Percentiles rank a stretch among this genome's conserved stretches.
phyloP scores from a whole-genome alignment of 1,284 basidiomycete genomes.

The Pseudozyma tsukubaensis region DNA sequence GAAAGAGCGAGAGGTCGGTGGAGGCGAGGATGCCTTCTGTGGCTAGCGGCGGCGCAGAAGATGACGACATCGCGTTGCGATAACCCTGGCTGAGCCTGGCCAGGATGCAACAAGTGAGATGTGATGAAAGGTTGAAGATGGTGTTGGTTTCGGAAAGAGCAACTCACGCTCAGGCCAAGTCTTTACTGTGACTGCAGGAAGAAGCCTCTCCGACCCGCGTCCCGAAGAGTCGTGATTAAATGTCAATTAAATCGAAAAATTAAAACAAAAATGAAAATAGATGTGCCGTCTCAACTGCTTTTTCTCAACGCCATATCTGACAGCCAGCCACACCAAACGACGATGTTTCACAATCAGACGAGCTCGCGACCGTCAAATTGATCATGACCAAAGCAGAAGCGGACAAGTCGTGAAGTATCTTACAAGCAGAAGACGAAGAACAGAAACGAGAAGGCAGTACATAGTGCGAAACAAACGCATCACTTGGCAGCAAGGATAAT shows the following conservation, averaged over 20 bases:
- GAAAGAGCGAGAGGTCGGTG: conserved; percentile 33
- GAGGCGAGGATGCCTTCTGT: neutral
- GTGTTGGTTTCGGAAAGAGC: conserved; percentile 11
- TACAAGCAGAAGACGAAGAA: neutral
- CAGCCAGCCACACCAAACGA: neutral
- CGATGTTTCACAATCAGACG: too few species aligned
- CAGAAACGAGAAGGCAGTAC: neutral
- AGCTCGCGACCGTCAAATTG: too few species aligned
- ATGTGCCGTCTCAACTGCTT: neutral
- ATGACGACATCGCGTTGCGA: neutral
- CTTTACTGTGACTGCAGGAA: neutral
- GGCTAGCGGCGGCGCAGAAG: neutral
- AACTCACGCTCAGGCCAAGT: conserved; percentile 28
- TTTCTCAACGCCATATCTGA: neutral
- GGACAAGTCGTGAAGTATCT: too few species aligned
- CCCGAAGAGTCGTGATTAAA: neutral
- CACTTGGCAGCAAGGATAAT: conserved; percentile 33
- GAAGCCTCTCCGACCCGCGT: neutral
- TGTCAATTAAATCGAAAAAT: neutral
- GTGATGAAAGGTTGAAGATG: neutral
- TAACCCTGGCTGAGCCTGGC: neutral
- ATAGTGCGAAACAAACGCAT: neutral
- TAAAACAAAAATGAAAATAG: neutral
- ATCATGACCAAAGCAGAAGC: too few species aligned
- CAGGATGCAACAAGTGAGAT: neutral